Evolutionary conservation across 2,329 filamentous ascomycete species (phyloP), one percentile per base, ranked within the genome.

Genomic region (Dryadomyces quercivorus): DNA sequence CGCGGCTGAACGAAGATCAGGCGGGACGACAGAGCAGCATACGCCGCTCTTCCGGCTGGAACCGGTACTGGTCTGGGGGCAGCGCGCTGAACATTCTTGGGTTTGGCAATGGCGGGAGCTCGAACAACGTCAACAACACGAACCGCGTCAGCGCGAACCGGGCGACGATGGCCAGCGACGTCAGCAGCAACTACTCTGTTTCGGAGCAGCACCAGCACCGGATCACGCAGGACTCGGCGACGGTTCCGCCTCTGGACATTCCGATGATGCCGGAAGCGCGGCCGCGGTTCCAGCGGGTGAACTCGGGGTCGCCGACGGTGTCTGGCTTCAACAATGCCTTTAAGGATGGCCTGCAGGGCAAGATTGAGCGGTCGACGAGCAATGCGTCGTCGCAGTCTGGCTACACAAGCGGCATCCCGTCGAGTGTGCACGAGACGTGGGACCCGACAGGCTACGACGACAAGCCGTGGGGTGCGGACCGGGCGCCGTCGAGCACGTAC

Each of bases 61-160:
- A 87, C 66, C 73, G 80, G 53, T 89, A 88, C 68, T 89, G 86
- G 78, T 86, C 84, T 15, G 84, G 84, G 51, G 85, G 85, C 53
- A 86, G 84, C 60, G 78, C 82, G 8, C 69, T 84, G 55, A 84
- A 84, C 62, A 77, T 85, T 22, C 71, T 86, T 8, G 82, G 81
- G 15, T 78, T 82, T 52, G 80, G 78, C 15, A 69, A 65, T 51
- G 68, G 68, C 54, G 65, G 66, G 34, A 57, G 45, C 43, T 49
- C 38, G 48, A 55, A 45, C 56, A 53, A n/a, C 54, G 52, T 16
- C 16, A 31, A n/a, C 52, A 54, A 50, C 10, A 31, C 59, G 15
- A 65, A 55, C 42, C 46, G 34, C 18, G 51, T 51, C 40, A 52
- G 64, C 59, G 63, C 70, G 40, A 71, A 75, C 63, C 67, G 76